These are phyloP conservation scores for Picocystis sp. DNA, from an alignment of 163 green algal genomes.

Conservation along the genomic window DNA sequence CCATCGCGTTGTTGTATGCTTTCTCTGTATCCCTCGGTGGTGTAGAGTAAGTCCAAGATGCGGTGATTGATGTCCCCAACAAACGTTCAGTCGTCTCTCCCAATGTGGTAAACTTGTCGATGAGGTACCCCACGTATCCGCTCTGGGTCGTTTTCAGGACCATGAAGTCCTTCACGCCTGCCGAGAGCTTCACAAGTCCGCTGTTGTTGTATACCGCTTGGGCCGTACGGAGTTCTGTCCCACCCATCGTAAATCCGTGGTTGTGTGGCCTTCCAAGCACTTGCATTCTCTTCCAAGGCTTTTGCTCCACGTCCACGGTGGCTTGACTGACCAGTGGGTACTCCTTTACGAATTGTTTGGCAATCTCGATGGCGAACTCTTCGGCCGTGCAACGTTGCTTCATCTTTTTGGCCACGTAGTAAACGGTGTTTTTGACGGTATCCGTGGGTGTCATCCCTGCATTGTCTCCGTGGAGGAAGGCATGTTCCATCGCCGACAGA, in stretches of 20 bases:
- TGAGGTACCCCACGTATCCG: constrained; percentile 60
- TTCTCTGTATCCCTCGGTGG: constrained; percentile 31
- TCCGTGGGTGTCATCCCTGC: constrained; percentile 77
- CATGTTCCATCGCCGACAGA: constrained; percentile 16
- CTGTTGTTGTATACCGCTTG: constrained; percentile 18
- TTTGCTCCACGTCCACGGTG: constrained; percentile 73
- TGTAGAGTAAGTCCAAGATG: constrained; percentile 74
- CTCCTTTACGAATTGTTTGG: constrained; percentile 59
- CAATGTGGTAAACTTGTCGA: constrained; percentile 75
- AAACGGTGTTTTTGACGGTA: constrained; percentile 88
- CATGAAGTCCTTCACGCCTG: constrained; percentile 49
- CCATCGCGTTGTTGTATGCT: constrained; percentile 10
- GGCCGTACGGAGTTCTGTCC: constrained; percentile 24
- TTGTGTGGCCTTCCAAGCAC: constrained; percentile 42
- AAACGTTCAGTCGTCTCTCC: constrained; percentile 46
- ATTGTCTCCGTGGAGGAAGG: constrained; percentile 44
- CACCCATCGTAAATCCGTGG: constrained; percentile 31
- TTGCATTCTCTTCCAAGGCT: constrained; percentile 56
- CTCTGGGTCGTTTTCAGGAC: constrained; percentile 90
- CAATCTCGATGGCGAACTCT: constrained; percentile 70
- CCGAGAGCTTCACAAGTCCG: constrained; percentile 4
- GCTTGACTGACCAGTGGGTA: constrained; percentile 59
- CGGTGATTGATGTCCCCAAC: constrained; percentile 13
- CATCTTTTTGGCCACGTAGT: constrained; percentile 77
- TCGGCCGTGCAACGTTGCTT: constrained; percentile 45